These are phyloP conservation scores for Cercophora samala DNA, from an alignment of 495 filamentous ascomycete genomes.

Conservation along the genomic window DNA sequence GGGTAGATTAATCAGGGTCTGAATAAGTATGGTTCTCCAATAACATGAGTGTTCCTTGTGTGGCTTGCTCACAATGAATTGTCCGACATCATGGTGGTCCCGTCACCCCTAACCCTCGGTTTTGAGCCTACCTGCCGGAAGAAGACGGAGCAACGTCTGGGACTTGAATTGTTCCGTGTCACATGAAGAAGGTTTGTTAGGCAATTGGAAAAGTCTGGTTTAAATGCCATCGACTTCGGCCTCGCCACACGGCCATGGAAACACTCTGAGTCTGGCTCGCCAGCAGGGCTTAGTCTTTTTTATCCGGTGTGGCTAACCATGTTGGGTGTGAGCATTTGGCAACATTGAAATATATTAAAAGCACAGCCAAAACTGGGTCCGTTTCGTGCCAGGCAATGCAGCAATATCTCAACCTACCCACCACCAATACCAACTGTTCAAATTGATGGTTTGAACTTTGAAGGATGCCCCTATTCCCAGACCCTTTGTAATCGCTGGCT, in stretches of 20 bases:
- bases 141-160: background rate
- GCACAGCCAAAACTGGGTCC: too few relatives aligned
- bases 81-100: background rate
- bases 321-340: too few relatives aligned
- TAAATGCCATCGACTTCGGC: background rate
- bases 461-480: too few relatives aligned
- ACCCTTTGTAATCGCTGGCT: too few relatives aligned
- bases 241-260: background rate
- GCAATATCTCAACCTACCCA: too few relatives aligned
- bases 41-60: background rate
- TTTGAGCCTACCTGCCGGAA: too few relatives aligned
- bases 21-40: background rate
- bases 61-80: background rate
- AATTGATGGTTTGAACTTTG: too few relatives aligned
- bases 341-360: too few relatives aligned
- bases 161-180: background rate
- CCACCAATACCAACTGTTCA: too few relatives aligned
- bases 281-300: too few relatives aligned
- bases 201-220: background rate
- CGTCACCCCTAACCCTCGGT: slow-evolving; percentile 1
- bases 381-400: too few relatives aligned
- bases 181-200: background rate
- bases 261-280: background rate
- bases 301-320: too few relatives aligned
- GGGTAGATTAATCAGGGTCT: background rate